These are phyloP conservation scores for Coix lacrymajobi DNA, from an alignment of 176 grass and related monocot genomes.

Conservation along the genomic window DNA sequence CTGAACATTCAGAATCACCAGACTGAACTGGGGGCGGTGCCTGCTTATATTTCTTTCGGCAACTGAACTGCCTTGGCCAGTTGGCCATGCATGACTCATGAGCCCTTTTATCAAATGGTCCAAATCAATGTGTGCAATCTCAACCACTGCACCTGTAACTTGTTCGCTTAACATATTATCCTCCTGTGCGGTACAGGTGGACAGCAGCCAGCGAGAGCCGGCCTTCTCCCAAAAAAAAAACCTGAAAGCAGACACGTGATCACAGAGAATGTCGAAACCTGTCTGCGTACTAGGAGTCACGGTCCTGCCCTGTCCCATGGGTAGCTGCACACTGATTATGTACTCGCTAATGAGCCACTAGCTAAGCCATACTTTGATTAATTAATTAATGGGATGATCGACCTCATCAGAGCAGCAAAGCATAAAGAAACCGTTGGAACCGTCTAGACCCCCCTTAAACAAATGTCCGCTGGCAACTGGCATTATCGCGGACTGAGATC, in stretches of 20 bases:
- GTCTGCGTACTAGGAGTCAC: slow-evolving; percentile 29
- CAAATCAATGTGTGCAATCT: background rate
- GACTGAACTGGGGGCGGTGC: too few relatives aligned
- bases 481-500: background rate
- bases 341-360: slow-evolving; percentile 12
- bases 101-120: background rate
- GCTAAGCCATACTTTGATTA: background rate
- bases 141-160: background rate
- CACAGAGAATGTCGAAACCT: slow-evolving; percentile 12
- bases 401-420: background rate
- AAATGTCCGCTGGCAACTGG: background rate
- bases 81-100: too few relatives aligned
- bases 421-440: slow-evolving; percentile 22
- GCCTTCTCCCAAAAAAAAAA: background rate
- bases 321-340: background rate
- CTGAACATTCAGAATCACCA: too few relatives aligned
- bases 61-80: background rate
- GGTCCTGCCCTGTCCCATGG: background rate
- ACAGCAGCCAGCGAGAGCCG: background rate
- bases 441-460: slow-evolving; percentile 10
- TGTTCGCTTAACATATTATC: background rate
- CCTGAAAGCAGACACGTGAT: background rate
- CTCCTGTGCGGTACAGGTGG: background rate
- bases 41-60: too few relatives aligned
- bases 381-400: background rate